Conservation (phyloP, 2,329 filamentous ascomycete genomes). For the Talaromyces marneffei region DNA sequence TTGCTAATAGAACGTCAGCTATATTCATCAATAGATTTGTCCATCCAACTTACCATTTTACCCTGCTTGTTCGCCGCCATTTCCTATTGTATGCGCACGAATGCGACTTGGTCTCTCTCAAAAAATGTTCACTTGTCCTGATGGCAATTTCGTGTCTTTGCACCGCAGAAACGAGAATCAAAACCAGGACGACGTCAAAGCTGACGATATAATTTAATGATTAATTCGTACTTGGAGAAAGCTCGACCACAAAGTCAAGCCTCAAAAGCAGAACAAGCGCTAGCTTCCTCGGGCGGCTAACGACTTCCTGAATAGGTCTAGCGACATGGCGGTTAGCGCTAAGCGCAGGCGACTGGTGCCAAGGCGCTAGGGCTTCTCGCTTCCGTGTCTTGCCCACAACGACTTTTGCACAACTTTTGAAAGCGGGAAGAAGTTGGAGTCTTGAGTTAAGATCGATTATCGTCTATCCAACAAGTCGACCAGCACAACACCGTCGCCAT, state of each 20-base stretch:
- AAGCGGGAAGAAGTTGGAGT: conserved; percentile 7
- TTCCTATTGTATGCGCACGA: conserved; percentile 37
- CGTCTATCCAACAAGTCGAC: conserved; percentile 32
- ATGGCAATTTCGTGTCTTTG: not conserved
- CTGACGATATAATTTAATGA: not conserved
- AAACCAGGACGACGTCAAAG: not conserved
- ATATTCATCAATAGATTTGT: conserved; percentile 43
- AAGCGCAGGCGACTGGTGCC: conserved; percentile 13
- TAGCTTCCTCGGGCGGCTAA: conserved; percentile 11
- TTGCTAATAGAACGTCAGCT: conserved; percentile 58
- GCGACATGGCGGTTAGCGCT: conserved; percentile 2
- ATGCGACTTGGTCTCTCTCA: conserved; percentile 39
- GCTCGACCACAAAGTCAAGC: conserved; percentile 1
- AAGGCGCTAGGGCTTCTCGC: conserved; percentile 18
- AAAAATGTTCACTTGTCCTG: conserved; percentile 11
- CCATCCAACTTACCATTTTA: conserved; percentile 96
- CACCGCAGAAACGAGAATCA: not conserved
- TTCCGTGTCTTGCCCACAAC: conserved; percentile 16
- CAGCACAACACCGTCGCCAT: conserved; percentile 43
- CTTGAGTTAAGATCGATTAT: conserved; percentile 21
- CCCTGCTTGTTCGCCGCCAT: conserved; percentile 81
- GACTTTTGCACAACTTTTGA: conserved; percentile 15
- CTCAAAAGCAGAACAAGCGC: conserved; percentile 2
- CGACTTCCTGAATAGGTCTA: not conserved
- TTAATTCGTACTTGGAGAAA: not conserved